Percentiles rank a stretch among this genome's conserved stretches.
Evolutionary conservation across 1,284 basidiomycete genomes (phyloP).

Genomic region (Trichosporon ovoides): DNA sequence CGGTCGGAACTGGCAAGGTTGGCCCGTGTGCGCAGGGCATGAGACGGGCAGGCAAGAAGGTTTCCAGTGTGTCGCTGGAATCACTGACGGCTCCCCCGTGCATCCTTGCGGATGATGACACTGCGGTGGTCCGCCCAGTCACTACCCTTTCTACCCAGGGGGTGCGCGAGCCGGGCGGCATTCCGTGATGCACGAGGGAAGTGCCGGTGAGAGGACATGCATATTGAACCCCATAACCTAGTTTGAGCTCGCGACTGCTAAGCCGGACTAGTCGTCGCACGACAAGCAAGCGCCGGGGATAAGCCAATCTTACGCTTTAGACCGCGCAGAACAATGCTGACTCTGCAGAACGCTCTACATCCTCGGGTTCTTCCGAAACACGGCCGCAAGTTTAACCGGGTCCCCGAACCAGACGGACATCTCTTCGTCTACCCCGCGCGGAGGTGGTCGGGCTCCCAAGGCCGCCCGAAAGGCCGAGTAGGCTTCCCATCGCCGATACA

Average conservation of each 20-base stretch:
- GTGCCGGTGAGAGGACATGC: not conserved
- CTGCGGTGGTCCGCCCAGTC: too few relatives aligned
- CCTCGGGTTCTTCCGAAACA: not conserved
- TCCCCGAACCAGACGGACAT: not conserved
- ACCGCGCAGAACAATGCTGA: not conserved
- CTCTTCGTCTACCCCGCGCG: not conserved
- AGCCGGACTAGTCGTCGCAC: not conserved
- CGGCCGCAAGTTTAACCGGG: not conserved
- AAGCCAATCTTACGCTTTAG: not conserved
- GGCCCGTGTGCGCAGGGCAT: too few relatives aligned
- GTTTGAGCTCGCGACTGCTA: not conserved
- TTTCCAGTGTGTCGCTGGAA: too few relatives aligned
- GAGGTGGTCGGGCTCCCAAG: not conserved
- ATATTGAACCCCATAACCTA: too few relatives aligned
- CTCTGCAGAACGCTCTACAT: not conserved
- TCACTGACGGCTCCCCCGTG: too few relatives aligned
- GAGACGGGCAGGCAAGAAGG: too few relatives aligned
- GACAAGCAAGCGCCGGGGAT: not conserved
- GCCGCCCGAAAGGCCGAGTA: not conserved
- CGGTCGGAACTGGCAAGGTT: too few relatives aligned
- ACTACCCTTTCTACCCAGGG: too few relatives aligned
- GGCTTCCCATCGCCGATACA: too few relatives aligned
- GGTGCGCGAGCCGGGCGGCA: not conserved
- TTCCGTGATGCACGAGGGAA: not conserved
- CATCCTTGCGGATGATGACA: too few relatives aligned